phyloP scores from a whole-genome alignment of 495 filamentous ascomycete genomes.

The Talaromyces proteolyticus region DNA sequence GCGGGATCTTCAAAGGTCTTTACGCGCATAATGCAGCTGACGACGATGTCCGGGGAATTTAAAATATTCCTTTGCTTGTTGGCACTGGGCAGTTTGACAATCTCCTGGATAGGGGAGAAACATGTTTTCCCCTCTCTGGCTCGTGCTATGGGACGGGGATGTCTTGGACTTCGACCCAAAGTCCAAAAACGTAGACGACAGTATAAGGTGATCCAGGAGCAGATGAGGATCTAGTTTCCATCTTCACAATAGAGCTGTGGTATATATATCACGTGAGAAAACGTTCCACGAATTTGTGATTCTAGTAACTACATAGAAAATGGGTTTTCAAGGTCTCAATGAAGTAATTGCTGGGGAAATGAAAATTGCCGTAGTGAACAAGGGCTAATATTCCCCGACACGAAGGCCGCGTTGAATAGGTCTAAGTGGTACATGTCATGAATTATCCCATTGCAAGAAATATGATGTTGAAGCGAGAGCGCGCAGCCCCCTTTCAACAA shows the following conservation, averaged over 20 bases:
- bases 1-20: constrained; percentile 65
- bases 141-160: constrained; percentile 55
- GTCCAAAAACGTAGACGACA: constrained; percentile 71
- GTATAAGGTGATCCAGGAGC: constrained; percentile 76
- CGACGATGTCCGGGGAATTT: constrained; percentile 63
- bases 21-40: constrained; percentile 75
- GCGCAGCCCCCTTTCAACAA: constrained; percentile 7
- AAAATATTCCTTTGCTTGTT: constrained; percentile 63
- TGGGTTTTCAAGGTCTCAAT: neutral
- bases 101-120: constrained; percentile 67
- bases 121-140: constrained; percentile 64
- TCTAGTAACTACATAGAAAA: neutral
- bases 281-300: neutral
- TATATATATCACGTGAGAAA: no score
- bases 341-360: neutral
- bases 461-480: no score
- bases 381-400: neutral
- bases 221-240: constrained; percentile 49
- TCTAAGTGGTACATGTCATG: neutral
- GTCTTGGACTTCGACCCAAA: constrained; percentile 46
- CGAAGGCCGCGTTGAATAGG: neutral
- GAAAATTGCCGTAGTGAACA: neutral
- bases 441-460: no score
- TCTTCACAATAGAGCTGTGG: neutral
- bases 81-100: constrained; percentile 56